A percentile compares a stretch with the other conserved stretches of the same genome.
phyloP scores from a whole-genome alignment of 371 early-diverging fungal species.

The Mortierella sp. region DNA sequence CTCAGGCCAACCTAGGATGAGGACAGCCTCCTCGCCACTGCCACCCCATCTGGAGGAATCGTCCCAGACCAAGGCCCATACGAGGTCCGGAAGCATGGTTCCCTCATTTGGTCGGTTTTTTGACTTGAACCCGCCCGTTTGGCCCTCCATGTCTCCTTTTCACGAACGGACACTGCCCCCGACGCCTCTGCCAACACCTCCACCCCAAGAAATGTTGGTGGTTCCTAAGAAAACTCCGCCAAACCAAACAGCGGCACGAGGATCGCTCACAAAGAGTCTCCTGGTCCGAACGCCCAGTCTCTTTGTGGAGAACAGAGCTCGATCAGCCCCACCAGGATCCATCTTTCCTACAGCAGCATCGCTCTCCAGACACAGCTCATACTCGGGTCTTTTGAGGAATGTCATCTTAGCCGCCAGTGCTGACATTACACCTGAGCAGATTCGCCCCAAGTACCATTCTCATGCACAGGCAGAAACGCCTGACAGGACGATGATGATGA shows the following conservation, averaged over 20 bases:
- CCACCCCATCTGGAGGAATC: neutral
- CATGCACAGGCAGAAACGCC: neutral
- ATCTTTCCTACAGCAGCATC: slow-evolving; percentile 15
- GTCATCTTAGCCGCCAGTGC: neutral
- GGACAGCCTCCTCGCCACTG: neutral
- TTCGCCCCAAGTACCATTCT: neutral
- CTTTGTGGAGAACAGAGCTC: slow-evolving; percentile 36
- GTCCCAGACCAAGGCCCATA: neutral
- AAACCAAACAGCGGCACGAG: neutral
- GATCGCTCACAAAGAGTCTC: slow-evolving; percentile 1
- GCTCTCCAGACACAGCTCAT: neutral
- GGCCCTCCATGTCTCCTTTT: slow-evolving; percentile 26
- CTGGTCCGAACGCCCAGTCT: slow-evolving; percentile 24
- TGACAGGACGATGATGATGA: neutral
- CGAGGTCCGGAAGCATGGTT: neutral
- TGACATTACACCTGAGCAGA: neutral
- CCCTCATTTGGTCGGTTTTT: neutral
- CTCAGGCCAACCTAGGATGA: neutral
- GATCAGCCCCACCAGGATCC: slow-evolving; percentile 29
- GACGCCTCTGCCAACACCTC: neutral
- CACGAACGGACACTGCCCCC: slow-evolving; percentile 9
- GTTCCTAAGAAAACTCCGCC: neutral
- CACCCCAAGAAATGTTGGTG: neutral
- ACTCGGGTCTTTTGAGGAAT: slow-evolving; percentile 7
- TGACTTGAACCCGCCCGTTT: slow-evolving; percentile 9